Percentiles rank a stretch among this genome's conserved stretches.
These are phyloP conservation scores for Thalassiosira hispida DNA, from an alignment of 352 stramenopile species.

Conservation along the genomic window DNA sequence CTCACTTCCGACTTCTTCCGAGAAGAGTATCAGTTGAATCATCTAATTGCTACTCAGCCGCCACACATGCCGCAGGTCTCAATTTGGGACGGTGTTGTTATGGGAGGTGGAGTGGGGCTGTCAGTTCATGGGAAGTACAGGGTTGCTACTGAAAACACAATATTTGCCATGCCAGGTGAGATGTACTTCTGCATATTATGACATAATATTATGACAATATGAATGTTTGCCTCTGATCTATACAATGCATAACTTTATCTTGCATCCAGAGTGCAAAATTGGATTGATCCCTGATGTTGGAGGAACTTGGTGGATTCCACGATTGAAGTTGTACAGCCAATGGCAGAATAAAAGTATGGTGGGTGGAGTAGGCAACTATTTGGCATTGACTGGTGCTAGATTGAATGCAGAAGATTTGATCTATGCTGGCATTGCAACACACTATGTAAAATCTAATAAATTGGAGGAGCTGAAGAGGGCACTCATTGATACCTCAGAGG, in stretches of 20 bases:
- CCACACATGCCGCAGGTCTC: slow-evolving; percentile 86
- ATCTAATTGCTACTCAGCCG: slow-evolving; percentile 71
- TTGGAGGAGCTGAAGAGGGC: slow-evolving; percentile 90
- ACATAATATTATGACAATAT: background rate
- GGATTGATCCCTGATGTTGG: slow-evolving; percentile 98
- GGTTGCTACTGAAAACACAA: slow-evolving; percentile 95
- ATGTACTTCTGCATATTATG: background rate
- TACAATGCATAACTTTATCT: background rate
- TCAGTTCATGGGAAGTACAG: slow-evolving; percentile 97
- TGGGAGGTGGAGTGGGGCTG: slow-evolving; percentile 97
- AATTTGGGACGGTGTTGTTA: slow-evolving; percentile 97
- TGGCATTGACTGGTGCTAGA: slow-evolving; percentile 93
- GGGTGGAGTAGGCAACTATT: slow-evolving; percentile 90
- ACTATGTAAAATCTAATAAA: slow-evolving; percentile 91
- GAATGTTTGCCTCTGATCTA: background rate
- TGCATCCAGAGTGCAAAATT: slow-evolving; percentile 91
- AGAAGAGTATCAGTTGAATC: slow-evolving; percentile 95
- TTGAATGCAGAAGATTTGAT: slow-evolving; percentile 89
- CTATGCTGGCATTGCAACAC: slow-evolving; percentile 93
- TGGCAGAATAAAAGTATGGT: slow-evolving; percentile 23
- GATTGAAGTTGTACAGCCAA: slow-evolving; percentile 68
- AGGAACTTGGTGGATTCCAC: slow-evolving; percentile 90
- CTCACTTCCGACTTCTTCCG: slow-evolving; percentile 90
- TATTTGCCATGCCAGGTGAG: slow-evolving; percentile 95
- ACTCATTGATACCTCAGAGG: slow-evolving; percentile 78